Conservation (phyloP, 495 filamentous ascomycete genomes). For the Neurospora intermedia region DNA sequence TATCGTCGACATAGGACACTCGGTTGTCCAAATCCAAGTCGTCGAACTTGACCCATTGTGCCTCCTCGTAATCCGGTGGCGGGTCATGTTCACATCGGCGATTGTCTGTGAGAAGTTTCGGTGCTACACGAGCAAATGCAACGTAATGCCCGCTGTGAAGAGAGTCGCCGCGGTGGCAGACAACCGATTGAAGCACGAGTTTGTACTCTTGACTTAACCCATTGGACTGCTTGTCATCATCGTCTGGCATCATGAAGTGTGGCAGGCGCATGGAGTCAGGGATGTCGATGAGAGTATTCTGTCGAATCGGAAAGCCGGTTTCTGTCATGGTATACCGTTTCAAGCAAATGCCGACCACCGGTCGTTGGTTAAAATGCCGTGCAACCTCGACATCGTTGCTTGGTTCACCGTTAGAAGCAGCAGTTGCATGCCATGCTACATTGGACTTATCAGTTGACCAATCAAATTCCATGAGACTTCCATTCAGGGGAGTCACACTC, state of each 20-base stretch:
- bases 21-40: conserved; percentile 56
- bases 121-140: conserved; percentile 60
- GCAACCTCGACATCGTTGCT: conserved; percentile 38
- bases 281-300: conserved; percentile 79
- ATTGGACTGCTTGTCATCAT: conserved; percentile 55
- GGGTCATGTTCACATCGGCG: conserved; percentile 41
- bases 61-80: conserved; percentile 44
- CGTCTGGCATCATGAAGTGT: conserved; percentile 80
- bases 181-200: conserved; percentile 73
- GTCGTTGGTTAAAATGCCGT: conserved; percentile 45
- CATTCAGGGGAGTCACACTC: conserved; percentile 19
- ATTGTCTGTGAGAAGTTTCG: conserved; percentile 42
- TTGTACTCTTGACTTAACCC: conserved; percentile 55
- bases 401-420: conserved; percentile 24
- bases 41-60: conserved; percentile 83
- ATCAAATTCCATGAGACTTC: not conserved
- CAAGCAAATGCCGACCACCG: conserved; percentile 81
- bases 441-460: conserved; percentile 41
- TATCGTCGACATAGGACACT: conserved; percentile 66
- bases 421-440: conserved; percentile 56
- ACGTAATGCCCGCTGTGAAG: conserved; percentile 92
- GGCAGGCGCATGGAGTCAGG: conserved; percentile 80
- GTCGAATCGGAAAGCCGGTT: conserved; percentile 54
- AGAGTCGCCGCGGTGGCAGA: conserved; percentile 84
- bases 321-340: conserved; percentile 77